Conservation (phyloP, 139 green algal species). For the Medakamo hakoo region DNA sequence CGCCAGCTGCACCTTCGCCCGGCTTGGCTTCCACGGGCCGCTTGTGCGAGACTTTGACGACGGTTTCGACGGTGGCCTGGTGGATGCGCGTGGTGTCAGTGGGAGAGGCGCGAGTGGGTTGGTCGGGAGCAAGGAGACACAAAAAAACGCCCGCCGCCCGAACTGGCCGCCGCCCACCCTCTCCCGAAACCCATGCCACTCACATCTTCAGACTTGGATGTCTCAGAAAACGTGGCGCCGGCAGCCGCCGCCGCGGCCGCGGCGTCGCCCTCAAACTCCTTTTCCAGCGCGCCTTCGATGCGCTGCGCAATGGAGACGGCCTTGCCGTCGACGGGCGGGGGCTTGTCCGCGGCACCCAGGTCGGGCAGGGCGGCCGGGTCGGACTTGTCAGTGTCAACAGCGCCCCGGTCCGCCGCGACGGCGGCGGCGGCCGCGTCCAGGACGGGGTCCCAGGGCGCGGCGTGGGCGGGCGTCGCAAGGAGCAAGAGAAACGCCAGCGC, state of each 20-base stretch:
- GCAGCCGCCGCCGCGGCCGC: conserved; percentile 15
- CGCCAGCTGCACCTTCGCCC: conserved; percentile 1
- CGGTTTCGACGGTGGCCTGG: conserved; percentile 38
- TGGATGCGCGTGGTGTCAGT: background rate
- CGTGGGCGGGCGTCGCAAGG: too few relatives aligned
- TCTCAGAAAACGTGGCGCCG: conserved; percentile 48
- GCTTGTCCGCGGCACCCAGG: too few relatives aligned
- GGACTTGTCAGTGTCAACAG: too few relatives aligned
- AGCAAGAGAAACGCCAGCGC: too few relatives aligned
- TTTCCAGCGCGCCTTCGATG: conserved; percentile 37
- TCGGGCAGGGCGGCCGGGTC: too few relatives aligned
- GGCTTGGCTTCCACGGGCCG: conserved; percentile 14
- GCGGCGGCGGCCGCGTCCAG: too few relatives aligned
- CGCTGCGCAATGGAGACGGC: background rate
- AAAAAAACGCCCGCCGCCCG: background rate
- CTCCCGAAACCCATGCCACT: conserved; percentile 1
- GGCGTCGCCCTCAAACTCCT: conserved; percentile 44
- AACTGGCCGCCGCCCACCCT: background rate
- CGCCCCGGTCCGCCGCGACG: too few relatives aligned
- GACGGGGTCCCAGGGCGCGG: too few relatives aligned
- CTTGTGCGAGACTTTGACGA: conserved; percentile 42
- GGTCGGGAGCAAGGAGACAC: background rate
- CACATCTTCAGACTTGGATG: conserved; percentile 25
- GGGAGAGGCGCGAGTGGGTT: too few relatives aligned
- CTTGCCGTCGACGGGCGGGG: too few relatives aligned